Evolutionary conservation across 768 basidiomycete genomes (phyloP), one percentile per base, ranked within the genome.

Genomic region (Astraeus odoratus): DNA sequence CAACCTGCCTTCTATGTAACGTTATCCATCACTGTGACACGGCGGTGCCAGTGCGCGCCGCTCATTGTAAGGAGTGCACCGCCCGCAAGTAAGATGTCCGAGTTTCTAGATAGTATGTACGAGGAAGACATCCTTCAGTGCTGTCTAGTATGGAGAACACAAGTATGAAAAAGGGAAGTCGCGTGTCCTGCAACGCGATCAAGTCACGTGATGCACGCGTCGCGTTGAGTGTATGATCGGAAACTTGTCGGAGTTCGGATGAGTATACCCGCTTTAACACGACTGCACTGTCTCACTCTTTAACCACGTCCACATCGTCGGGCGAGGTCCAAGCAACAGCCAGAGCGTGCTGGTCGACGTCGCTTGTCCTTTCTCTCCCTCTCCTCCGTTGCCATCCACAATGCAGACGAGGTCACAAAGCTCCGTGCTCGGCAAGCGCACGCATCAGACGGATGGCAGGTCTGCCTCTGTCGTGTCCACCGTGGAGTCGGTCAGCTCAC

Each of bases 341-440:
- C 37, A 23, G 41, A 33, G 24, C 27, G 19, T n/a, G n/a, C 27
- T 36, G 9, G 39, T 22, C 16, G 30, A n/a, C 29, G 16, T 6
- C 24, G 20, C 25, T 37, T 4, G 24, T 18, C 13, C 10, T 12
- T 23, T 8, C 12, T 33, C 3, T 24, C 10, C 20, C 31, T 35
- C 12, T 8, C 23, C 27, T 8, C 5, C 19, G 36, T 3, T 6
- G 24, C 25, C 30, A 24, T 40, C 42, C 44, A 52, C 46, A 42
- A 75, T 76, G 74, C 69, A 65, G 56, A 69, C 70, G 29, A 57
- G 67, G 61, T 46, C 54, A 51, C 48, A 69, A 64, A 22, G 69
- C 60, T 72, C 75, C 20, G 72, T 77, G 39, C 69, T 78, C 22
- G 76, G 76, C 33, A 78, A 78, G 57, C 69, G 76, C 44, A 52